phyloP scores from a whole-genome alignment of 441 rosid species.

The Geranium incanum region DNA sequence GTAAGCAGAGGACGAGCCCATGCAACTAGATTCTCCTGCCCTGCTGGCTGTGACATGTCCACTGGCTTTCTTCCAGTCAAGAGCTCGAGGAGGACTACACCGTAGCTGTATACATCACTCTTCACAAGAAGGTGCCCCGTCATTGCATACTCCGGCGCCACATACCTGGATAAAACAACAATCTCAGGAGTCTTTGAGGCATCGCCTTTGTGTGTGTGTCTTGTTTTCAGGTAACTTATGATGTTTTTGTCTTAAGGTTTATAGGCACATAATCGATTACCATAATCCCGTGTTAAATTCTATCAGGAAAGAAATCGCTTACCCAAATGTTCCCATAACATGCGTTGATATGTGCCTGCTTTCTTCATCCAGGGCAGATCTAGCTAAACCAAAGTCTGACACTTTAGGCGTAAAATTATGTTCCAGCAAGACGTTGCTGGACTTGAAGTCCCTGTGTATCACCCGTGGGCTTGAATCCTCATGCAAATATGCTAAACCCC shows the following conservation, averaged over 20 bases:
- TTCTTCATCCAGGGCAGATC: conserved; percentile 84
- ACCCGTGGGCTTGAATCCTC: conserved; percentile 96
- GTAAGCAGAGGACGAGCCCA: conserved; percentile 85
- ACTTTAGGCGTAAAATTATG: conserved; percentile 88
- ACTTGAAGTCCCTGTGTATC: conserved; percentile 92
- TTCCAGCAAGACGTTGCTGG: conserved; percentile 89
- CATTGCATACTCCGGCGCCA: conserved; percentile 97
- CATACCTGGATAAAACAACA: conserved; percentile 42
- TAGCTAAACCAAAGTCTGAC: conserved; percentile 90
- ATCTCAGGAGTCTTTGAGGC: too few species aligned
- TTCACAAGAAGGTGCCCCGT: conserved; percentile 97
- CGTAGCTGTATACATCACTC: conserved; percentile 95
- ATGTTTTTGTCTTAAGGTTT: too few species aligned
- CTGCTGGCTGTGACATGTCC: conserved; percentile 82
- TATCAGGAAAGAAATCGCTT: conserved; percentile 1
- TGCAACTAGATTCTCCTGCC: conserved; percentile 84
- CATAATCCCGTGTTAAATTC: too few species aligned
- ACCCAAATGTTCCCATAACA: conserved; percentile 99
- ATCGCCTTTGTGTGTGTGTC: too few species aligned
- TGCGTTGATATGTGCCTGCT: conserved; percentile 83
- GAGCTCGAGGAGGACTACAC: conserved; percentile 95
- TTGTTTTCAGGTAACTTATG: too few species aligned
- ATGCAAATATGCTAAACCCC: conserved; percentile 83
- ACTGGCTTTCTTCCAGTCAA: conserved; percentile 80
- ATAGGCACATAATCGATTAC: too few species aligned